Percentiles rank a stretch among this genome's conserved stretches.
phyloP scores from a whole-genome alignment of 2,329 filamentous ascomycete genomes.

The Cadophora sp. region DNA sequence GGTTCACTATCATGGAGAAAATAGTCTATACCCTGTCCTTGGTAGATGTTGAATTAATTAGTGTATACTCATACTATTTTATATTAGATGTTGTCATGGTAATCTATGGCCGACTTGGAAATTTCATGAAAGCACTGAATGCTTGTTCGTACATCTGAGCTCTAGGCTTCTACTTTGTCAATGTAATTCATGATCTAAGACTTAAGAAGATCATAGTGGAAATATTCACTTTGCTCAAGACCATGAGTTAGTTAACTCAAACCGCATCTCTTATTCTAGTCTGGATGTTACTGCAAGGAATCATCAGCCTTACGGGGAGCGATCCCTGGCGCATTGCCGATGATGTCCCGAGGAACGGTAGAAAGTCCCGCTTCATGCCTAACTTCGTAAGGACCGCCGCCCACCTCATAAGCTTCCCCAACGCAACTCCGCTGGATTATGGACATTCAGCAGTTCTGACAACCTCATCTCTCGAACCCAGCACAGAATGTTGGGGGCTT shows the following conservation, averaged over 20 bases:
- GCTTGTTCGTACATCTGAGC: neutral
- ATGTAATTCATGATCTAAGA: neutral
- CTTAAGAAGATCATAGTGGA: neutral
- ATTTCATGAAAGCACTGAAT: neutral
- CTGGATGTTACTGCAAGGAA: neutral
- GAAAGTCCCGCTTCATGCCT: conserved; percentile 1
- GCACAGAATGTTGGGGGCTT: conserved; percentile 9
- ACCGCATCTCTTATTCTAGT: neutral
- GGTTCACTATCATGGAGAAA: too few relatives aligned
- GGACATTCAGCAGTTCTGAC: neutral
- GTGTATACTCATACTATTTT: neutral
- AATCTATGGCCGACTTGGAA: neutral
- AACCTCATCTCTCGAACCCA: conserved; percentile 1
- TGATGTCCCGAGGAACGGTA: neutral
- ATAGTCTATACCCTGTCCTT: neutral
- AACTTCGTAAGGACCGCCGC: too few relatives aligned
- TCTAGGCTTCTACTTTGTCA: neutral
- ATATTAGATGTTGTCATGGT: neutral
- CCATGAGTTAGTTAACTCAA: neutral
- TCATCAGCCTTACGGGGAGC: neutral
- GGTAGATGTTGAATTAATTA: neutral
- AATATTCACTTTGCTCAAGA: neutral
- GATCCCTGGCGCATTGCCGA: neutral
- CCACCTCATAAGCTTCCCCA: neutral
- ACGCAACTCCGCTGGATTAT: neutral